Evolutionary conservation across 2,329 filamentous ascomycete genomes (phyloP).

Genomic region (Fusarium succisae): DNA sequence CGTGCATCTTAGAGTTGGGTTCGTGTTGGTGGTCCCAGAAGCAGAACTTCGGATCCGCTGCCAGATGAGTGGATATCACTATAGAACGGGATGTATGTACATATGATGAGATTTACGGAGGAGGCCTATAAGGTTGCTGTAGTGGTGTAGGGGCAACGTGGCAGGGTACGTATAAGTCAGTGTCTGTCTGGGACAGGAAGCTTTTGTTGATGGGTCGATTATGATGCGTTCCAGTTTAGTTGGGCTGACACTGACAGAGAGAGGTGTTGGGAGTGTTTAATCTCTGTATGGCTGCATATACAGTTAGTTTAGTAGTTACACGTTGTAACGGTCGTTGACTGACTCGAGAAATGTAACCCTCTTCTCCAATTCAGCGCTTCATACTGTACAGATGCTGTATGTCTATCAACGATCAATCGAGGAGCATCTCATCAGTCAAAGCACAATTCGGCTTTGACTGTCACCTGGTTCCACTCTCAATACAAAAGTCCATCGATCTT

Average conservation of each 20-base stretch:
- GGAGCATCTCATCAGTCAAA: background rate
- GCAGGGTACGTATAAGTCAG: background rate
- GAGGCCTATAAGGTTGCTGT: background rate
- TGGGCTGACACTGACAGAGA: background rate
- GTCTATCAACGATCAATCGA: background rate
- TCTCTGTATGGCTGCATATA: background rate
- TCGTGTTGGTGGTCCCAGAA: constrained; percentile 14
- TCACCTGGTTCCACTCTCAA: background rate
- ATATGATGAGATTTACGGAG: background rate
- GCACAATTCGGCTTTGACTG: background rate
- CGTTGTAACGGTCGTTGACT: background rate
- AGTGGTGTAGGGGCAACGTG: constrained; percentile 7
- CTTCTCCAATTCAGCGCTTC: background rate
- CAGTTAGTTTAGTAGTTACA: background rate
- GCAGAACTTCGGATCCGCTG: constrained; percentile 39
- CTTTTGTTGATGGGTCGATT: constrained; percentile 14
- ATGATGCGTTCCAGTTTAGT: constrained; percentile 1
- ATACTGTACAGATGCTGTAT: background rate
- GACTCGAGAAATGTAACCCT: background rate
- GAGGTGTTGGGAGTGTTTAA: background rate
- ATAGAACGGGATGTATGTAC: background rate
- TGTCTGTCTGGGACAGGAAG: background rate
- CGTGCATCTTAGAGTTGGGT: background rate
- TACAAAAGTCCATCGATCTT: background rate
- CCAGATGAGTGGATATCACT: background rate